A percentile compares a stretch with the other conserved stretches of the same genome.
phyloP scores from a whole-genome alignment of 148 eudicot genomes.

The Pouteria glomerata region DNA sequence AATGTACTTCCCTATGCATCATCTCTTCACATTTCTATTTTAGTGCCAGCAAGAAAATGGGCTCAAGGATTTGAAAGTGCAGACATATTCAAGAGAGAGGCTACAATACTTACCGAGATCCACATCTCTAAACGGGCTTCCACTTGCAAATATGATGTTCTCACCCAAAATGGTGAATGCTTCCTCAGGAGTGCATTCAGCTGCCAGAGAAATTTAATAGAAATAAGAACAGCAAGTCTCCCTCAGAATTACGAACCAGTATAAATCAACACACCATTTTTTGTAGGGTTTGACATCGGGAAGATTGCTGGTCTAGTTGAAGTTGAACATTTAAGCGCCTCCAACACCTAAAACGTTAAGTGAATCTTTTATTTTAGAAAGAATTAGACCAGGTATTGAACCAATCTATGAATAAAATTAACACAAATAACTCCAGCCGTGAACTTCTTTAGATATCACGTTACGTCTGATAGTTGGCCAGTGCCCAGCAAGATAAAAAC shows the following conservation, averaged over 20 bases:
- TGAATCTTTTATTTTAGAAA: constrained; percentile 1
- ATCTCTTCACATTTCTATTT: not conserved
- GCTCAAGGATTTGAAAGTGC: not conserved
- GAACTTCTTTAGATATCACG: not conserved
- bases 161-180: constrained; percentile 89
- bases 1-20: not conserved
- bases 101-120: constrained; percentile 65
- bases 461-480: too few species aligned
- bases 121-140: constrained; percentile 88
- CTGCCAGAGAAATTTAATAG: constrained; percentile 30
- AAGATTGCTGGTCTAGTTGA: constrained; percentile 94
- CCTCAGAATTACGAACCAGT: not conserved
- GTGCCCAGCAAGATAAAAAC: not conserved
- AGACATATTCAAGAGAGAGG: not conserved
- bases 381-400: not conserved
- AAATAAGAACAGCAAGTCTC: not conserved
- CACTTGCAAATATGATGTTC: constrained; percentile 78
- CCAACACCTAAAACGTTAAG: constrained; percentile 55
- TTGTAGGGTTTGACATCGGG: constrained; percentile 98
- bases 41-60: not conserved
- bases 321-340: constrained; percentile 80
- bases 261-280: constrained; percentile 49
- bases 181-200: constrained; percentile 98
- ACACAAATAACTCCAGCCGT: not conserved
- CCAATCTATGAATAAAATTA: constrained; percentile 2